Conservation (phyloP, 345 rosid genomes). For the Eucalyptus erythrocorys region DNA sequence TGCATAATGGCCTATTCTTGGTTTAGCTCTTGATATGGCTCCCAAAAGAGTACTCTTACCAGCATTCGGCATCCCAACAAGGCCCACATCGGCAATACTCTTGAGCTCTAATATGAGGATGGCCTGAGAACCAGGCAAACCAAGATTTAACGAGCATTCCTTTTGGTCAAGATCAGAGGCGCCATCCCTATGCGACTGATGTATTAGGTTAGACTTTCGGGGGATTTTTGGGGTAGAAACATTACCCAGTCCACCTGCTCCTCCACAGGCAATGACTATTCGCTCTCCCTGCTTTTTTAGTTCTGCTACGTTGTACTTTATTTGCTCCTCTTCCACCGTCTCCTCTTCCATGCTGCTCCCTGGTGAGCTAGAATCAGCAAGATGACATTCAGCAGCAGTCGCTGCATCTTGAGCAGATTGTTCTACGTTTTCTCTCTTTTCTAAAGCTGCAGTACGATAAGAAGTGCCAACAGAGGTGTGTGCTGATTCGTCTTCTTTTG, state of each 20-base stretch:
- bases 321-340: conserved; percentile 12
- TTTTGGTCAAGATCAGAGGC: conserved; percentile 14
- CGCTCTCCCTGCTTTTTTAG: conserved; percentile 61
- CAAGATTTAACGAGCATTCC: conserved; percentile 24
- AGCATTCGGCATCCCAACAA: conserved; percentile 94
- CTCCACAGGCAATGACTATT: conserved; percentile 63
- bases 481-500: conserved; percentile 7
- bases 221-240: conserved; percentile 23
- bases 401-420: neutral
- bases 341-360: neutral
- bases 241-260: conserved; percentile 84
- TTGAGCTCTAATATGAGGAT: conserved; percentile 67
- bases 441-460: neutral
- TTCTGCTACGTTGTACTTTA: conserved; percentile 61
- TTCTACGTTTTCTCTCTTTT: neutral
- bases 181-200: neutral
- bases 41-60: conserved; percentile 94
- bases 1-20: conserved; percentile 74
- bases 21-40: conserved; percentile 76
- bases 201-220: conserved; percentile 22
- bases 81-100: conserved; percentile 96
- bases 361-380: neutral
- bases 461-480: neutral
- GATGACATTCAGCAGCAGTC: neutral
- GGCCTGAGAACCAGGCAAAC: conserved; percentile 59